phyloP scores from a whole-genome alignment of 306 rosid genomes.

The Prosopis cineraria region DNA sequence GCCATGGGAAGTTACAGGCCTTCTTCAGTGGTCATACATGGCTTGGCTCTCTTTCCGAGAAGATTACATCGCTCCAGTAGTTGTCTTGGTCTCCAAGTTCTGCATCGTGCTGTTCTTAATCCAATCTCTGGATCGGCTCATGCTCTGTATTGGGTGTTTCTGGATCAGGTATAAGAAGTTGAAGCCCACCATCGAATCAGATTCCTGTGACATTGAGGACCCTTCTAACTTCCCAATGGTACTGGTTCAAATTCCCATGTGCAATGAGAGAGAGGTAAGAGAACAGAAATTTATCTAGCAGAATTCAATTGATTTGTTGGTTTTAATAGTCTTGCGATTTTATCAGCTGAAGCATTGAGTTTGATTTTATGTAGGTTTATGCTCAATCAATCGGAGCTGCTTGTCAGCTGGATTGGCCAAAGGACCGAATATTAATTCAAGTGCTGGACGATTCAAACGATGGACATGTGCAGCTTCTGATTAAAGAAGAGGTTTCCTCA shows the following conservation, averaged over 20 bases:
- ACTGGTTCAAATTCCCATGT: constrained; percentile 98
- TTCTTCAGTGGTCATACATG: constrained; percentile 70
- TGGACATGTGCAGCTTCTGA: constrained; percentile 62
- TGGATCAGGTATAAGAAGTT: constrained; percentile 89
- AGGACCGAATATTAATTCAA: constrained; percentile 77
- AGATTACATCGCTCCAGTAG: constrained; percentile 78
- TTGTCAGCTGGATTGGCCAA: constrained; percentile 95
- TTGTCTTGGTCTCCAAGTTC: constrained; percentile 70
- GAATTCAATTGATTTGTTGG: background rate
- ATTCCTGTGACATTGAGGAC: constrained; percentile 67
- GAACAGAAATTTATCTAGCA: background rate
- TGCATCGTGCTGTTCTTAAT: constrained; percentile 84
- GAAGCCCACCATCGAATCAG: constrained; percentile 63
- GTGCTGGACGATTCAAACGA: constrained; percentile 95
- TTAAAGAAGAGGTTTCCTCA: constrained; percentile 71
- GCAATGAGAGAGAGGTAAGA: constrained; percentile 98
- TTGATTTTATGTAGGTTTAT: constrained; percentile 58
- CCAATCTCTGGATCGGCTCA: constrained; percentile 93
- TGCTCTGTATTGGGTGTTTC: constrained; percentile 86
- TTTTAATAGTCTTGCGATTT: background rate
- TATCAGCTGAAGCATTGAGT: constrained; percentile 15
- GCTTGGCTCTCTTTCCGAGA: constrained; percentile 84
- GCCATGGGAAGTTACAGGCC: constrained; percentile 80
- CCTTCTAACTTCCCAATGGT: constrained; percentile 79
- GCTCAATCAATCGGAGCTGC: constrained; percentile 90